Percentiles rank a stretch among this genome's conserved stretches.
Conservation (phyloP, 2,329 filamentous ascomycete species). For the Dactylonectria estremocensis region DNA sequence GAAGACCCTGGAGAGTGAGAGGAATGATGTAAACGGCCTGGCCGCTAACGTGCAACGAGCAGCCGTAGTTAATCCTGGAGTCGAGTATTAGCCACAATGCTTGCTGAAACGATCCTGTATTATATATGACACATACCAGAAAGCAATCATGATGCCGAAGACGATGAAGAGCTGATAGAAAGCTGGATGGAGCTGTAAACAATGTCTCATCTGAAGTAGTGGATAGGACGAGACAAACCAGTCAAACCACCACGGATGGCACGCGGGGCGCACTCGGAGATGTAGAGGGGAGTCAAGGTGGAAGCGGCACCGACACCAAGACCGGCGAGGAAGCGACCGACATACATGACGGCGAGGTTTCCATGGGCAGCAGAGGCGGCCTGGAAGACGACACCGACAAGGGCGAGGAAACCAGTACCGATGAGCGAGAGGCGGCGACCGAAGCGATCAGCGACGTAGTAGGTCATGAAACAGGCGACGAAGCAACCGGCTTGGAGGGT, state of each 20-base stretch:
- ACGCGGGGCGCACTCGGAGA: slow-evolving; percentile 41
- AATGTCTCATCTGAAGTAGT: slow-evolving; percentile 39
- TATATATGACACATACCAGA: slow-evolving; percentile 54
- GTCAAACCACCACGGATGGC: slow-evolving; percentile 41
- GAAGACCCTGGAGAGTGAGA: slow-evolving; percentile 75
- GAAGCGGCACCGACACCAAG: slow-evolving; percentile 46
- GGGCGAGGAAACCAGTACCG: slow-evolving; percentile 67
- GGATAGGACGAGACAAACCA: slow-evolving; percentile 40
- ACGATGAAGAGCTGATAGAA: slow-evolving; percentile 68
- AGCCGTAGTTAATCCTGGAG: slow-evolving; percentile 70
- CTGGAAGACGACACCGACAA: slow-evolving; percentile 75
- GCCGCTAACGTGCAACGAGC: slow-evolving; percentile 61
- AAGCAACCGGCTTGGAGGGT: slow-evolving; percentile 78
- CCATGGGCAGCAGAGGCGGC: slow-evolving; percentile 66
- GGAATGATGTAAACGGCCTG: slow-evolving; percentile 72
- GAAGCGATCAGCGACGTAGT: slow-evolving; percentile 65
- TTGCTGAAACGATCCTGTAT: not conserved
- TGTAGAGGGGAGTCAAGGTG: slow-evolving; percentile 43
- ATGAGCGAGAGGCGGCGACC: slow-evolving; percentile 70
- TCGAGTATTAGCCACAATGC: slow-evolving; percentile 49
- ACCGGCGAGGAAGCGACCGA: slow-evolving; percentile 42
- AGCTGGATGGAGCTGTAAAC: slow-evolving; percentile 46
- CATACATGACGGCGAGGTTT: slow-evolving; percentile 62
- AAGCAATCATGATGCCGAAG: slow-evolving; percentile 60
- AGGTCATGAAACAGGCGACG: slow-evolving; percentile 70